Base-by-base conservation (phyloP, 2,329 filamentous ascomycete species). In the Sclerotinia subarctica region DNA sequence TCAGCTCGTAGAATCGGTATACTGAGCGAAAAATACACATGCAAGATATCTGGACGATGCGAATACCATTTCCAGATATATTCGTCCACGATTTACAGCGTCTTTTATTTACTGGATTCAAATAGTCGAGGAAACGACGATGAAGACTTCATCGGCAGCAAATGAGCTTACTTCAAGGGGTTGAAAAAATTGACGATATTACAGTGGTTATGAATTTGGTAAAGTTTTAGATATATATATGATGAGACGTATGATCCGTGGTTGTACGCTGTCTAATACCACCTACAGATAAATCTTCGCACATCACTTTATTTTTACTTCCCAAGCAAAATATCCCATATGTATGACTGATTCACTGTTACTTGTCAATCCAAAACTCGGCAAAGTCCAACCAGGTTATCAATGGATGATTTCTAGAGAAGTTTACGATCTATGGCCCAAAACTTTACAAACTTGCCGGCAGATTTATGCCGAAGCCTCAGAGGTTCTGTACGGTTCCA, bases 1-100 rank as follows among this genome's bases (percentile, higher is more conserved):
- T 90, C 88, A 3, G 88, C 87, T 76, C 88, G 88, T 78, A 90
- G 85, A 72, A 91, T 91, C 60, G 84, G 85, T 10, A 88, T 84
- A 66, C 82, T 86, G 67, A 90, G 81, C 46, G 82, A 81, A 69
- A 82, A 81, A 77, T 89, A 90, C 47, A 85, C 84, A 54, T 85
- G 78, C 66, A 90, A 81, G 73, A 90, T 89, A 71, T 91, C 89
- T 1, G 84, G 85, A 24, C 89, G 85, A 75, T 91, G 10, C 2
- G 47, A 56, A 42, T 44, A 54, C 35, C 52, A 46, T 10, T 42
- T 53, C 52, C 38, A 52, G 3, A 64, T 21, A 4, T 56, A 64
- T 42, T 64, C 49, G 3, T 56, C 62, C 1, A 29, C 47, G 5
- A 44, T 8, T 21, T 24, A 51, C 47, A 24, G 8, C 24, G 10